These are phyloP conservation scores for Barnettozyma siamensis DNA, from an alignment of 805 yeast species.

Conservation along the genomic window DNA sequence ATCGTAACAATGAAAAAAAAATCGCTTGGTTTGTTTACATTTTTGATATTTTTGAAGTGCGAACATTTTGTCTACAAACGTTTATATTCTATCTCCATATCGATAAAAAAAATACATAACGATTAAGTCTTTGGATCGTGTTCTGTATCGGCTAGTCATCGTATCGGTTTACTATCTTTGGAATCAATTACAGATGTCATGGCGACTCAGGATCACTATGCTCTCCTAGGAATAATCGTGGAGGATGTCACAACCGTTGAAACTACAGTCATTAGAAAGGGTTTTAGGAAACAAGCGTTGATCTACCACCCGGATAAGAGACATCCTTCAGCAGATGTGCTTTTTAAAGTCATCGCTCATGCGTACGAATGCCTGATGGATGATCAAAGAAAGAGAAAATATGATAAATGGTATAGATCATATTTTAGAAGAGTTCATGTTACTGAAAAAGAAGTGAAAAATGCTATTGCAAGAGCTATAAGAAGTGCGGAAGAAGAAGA, in stretches of 20 bases:
- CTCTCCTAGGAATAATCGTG: constrained; percentile 5
- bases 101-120: no score
- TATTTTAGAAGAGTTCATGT: constrained; percentile 11
- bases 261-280: constrained; percentile 51
- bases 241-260: constrained; percentile 1
- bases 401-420: constrained; percentile 16
- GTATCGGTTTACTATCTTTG: no score
- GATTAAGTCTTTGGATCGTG: no score
- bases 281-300: constrained; percentile 66
- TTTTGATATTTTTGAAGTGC: no score
- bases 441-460: background rate
- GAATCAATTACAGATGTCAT: no score
- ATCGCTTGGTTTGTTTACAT: no score
- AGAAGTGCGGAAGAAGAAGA: constrained; percentile 4
- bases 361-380: constrained; percentile 15
- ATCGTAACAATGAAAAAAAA: no score
- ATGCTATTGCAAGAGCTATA: background rate
- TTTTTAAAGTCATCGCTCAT: constrained; percentile 15
- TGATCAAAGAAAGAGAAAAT: background rate
- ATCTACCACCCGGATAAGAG: constrained; percentile 77
- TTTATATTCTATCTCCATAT: no score
- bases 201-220: constrained; percentile 8
- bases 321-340: constrained; percentile 19
- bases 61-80: no score
- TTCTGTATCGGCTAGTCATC: no score